phyloP scores from a whole-genome alignment of 73 alveolate species.

The Loxodes magnus region DNA sequence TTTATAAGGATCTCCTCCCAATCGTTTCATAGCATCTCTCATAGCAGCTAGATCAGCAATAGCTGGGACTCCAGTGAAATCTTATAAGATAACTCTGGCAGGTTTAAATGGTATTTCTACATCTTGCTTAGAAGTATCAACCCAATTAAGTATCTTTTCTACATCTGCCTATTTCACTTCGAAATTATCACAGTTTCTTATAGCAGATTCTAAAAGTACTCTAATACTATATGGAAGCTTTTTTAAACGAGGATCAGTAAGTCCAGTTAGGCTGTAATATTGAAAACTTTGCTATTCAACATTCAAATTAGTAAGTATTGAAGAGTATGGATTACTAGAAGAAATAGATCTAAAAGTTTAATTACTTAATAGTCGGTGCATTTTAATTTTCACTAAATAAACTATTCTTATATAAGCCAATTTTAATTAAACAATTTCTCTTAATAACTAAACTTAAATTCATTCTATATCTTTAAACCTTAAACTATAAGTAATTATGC shows the following conservation, averaged over 20 bases:
- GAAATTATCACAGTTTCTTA: slow-evolving; percentile 73
- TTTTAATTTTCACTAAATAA: too few relatives aligned
- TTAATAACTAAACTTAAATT: too few relatives aligned
- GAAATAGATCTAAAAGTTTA: too few relatives aligned
- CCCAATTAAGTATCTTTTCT: slow-evolving; percentile 74
- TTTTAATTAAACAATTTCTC: too few relatives aligned
- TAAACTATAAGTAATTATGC: too few relatives aligned
- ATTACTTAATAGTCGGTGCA: too few relatives aligned
- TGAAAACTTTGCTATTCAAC: slow-evolving; percentile 16
- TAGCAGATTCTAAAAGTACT: slow-evolving; percentile 69
- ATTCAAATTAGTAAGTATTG: too few relatives aligned
- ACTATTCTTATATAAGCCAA: too few relatives aligned
- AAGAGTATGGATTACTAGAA: too few relatives aligned
- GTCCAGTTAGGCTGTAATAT: slow-evolving; percentile 35
- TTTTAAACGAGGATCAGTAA: slow-evolving; percentile 51
- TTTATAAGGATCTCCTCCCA: slow-evolving; percentile 60
- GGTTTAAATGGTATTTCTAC: slow-evolving; percentile 85
- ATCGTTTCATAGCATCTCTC: slow-evolving; percentile 83
- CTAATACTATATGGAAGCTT: slow-evolving; percentile 55
- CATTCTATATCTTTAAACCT: too few relatives aligned
- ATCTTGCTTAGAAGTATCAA: slow-evolving; percentile 18
- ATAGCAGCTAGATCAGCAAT: slow-evolving; percentile 86
- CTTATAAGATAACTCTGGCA: slow-evolving; percentile 75
- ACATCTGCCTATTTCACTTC: slow-evolving; percentile 55
- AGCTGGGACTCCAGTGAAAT: slow-evolving; percentile 92